Conservation (phyloP, 192 early-diverging fungal genomes). For the Rhizophlyctis rosea region DNA sequence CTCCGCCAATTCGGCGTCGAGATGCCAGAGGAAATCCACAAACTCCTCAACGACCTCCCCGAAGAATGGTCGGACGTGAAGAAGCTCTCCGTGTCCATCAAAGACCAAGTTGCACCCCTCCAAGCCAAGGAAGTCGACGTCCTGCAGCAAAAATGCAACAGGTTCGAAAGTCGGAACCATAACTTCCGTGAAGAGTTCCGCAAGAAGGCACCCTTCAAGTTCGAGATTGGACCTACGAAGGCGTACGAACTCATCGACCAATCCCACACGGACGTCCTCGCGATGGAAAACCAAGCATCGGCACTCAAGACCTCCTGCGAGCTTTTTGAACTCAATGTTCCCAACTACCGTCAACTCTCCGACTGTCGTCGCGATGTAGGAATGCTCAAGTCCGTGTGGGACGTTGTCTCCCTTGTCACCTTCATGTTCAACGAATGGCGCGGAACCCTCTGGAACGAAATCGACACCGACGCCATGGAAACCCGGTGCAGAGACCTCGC, state of each 20-base stretch:
- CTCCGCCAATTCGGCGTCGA: constrained; percentile 62
- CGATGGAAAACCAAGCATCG: constrained; percentile 57
- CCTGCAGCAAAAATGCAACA: constrained; percentile 66
- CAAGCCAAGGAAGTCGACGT: constrained; percentile 65
- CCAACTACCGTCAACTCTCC: constrained; percentile 55
- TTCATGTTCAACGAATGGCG: constrained; percentile 64
- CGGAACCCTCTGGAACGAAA: constrained; percentile 58
- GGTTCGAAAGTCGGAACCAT: constrained; percentile 61
- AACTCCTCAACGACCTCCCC: constrained; percentile 61
- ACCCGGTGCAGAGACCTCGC: constrained; percentile 53
- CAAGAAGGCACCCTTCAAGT: constrained; percentile 70
- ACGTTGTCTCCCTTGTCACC: constrained; percentile 59
- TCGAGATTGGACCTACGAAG: constrained; percentile 47
- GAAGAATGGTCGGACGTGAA: constrained; percentile 67
- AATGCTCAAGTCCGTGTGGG: constrained; percentile 64
- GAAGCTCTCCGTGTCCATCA: constrained; percentile 58
- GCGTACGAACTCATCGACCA: constrained; percentile 54
- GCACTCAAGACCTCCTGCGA: constrained; percentile 58
- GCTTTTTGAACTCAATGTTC: constrained; percentile 63
- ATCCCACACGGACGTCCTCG: constrained; percentile 51
- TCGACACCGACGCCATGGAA: constrained; percentile 65
- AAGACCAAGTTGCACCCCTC: constrained; percentile 61
- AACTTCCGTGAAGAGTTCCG: constrained; percentile 64
- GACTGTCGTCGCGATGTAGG: constrained; percentile 61
- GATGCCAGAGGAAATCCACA: constrained; percentile 64